Evolutionary conservation across 345 rosid species (phyloP), one percentile per base, ranked within the genome.

Genomic region (Populus simonii): DNA sequence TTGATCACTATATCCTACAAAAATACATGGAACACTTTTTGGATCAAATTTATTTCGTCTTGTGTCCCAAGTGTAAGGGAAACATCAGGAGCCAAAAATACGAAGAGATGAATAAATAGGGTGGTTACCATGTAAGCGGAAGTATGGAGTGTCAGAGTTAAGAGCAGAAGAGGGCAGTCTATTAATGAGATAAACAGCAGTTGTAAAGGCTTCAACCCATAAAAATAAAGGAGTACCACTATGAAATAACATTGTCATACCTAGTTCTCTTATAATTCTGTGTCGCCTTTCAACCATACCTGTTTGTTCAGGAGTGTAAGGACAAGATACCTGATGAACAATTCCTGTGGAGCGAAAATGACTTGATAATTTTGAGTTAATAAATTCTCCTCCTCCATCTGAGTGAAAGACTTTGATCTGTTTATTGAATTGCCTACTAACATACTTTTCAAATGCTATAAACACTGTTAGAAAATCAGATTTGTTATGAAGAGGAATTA

Each of bases 221-320:
- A 71, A 71, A 23, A n/a, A 43, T 23, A 47, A 23, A 71, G 59
- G 74, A 0, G 23, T 20, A 23, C 35, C 35, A 47, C 36, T 7
- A 39, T 69, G 31, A 22, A 69, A 69, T 25, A 69, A 6, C 72
- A 69, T 69, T 7, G 72, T 43, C 57, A 71, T 45, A 27, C 74
- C 74, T 25, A 71, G 38, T 25, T 71, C 61, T 0, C n/a, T 1
- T n/a, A 71, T 71, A 0, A 23, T 15, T 38, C 59, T 2, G 45
- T 71, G 61, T n/a, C 13, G 22, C 10, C 35, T 49, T 25, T 71
- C 74, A 3, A 25, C 74, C n/a, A 71, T 47, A 23, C 74, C 59
- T n/a, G 8, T 43, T 47, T 71, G 59, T 18, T 25, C 22, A 3
- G n/a, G 73, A 1, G 59, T 70, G 1, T 45, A 17, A 8, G 73